Conservation (phyloP, 805 yeast genomes). For the Groenewaldozyma salmanticensis region DNA sequence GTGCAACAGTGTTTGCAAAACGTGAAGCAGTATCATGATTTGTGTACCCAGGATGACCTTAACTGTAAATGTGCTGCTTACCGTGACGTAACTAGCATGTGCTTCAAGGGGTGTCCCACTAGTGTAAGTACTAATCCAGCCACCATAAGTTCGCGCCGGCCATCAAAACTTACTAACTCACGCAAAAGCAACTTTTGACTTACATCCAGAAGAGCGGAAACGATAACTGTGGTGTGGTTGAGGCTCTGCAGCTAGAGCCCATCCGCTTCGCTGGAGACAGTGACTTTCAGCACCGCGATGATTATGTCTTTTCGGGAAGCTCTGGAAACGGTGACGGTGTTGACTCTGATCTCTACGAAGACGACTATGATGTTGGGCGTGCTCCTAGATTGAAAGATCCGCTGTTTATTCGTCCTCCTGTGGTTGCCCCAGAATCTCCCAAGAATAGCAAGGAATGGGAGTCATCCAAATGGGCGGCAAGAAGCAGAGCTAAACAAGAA, state of each 20-base stretch:
- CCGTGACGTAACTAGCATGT: constrained; percentile 3
- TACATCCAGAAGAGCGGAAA: constrained; percentile 5
- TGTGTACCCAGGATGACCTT: constrained; percentile 6
- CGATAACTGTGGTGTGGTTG: constrained; percentile 6
- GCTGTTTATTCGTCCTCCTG: neutral
- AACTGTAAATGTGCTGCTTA: constrained; percentile 6
- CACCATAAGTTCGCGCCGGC: too few relatives aligned
- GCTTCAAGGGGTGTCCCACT: constrained; percentile 6
- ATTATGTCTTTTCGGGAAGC: constrained; percentile 7
- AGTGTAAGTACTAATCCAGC: constrained; percentile 1
- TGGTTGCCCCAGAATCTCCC: neutral
- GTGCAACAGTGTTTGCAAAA: constrained; percentile 4
- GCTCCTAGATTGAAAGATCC: neutral
- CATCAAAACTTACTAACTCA: too few relatives aligned
- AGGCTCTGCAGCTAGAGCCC: constrained; percentile 4
- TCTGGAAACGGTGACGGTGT: constrained; percentile 3
- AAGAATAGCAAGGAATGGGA: neutral
- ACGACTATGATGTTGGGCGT: neutral
- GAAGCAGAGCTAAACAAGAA: too few relatives aligned
- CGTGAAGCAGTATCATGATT: constrained; percentile 2
- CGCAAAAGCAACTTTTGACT: neutral
- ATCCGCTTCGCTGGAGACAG: constrained; percentile 15
- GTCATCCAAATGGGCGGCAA: neutral
- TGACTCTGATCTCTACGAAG: constrained; percentile 5
- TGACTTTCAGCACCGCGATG: constrained; percentile 14